Conservation (phyloP, 2,329 filamentous ascomycete species). For the Mollisia scopiformis region DNA sequence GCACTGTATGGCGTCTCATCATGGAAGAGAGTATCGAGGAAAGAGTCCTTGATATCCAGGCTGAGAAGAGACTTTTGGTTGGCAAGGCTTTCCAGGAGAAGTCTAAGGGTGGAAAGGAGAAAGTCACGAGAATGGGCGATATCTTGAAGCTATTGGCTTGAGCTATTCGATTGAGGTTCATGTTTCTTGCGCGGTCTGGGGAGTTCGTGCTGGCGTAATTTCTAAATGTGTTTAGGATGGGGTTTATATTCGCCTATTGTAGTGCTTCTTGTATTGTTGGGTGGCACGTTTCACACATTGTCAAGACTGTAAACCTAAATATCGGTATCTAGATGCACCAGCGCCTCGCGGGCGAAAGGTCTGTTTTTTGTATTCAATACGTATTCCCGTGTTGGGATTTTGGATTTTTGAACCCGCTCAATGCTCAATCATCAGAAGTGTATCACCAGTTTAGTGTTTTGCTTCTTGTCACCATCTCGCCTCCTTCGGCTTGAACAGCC, state of each 20-base stretch:
- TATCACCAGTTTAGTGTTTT: background rate
- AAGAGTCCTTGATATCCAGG: constrained; percentile 76
- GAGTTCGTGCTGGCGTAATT: background rate
- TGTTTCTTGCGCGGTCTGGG: background rate
- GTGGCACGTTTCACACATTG: background rate
- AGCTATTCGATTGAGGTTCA: background rate
- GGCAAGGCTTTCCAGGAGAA: constrained; percentile 80
- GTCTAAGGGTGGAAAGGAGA: constrained; percentile 57
- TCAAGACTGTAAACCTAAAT: background rate
- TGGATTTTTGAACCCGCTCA: background rate
- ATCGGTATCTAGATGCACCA: background rate
- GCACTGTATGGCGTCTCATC: constrained; percentile 79
- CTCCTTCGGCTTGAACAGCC: background rate
- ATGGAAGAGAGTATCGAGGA: constrained; percentile 84
- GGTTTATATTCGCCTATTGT: background rate
- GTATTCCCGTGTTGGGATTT: background rate
- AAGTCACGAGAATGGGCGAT: constrained; percentile 57
- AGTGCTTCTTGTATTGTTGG: background rate
- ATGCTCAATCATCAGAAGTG: too few species aligned
- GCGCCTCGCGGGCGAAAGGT: background rate
- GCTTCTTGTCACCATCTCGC: background rate
- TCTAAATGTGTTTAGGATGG: background rate
- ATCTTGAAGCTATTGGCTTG: constrained; percentile 46
- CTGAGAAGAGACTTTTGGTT: constrained; percentile 78
- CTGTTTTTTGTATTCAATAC: background rate